phyloP scores from a whole-genome alignment of 768 basidiomycete species.

The Auriscalpium microsporum region DNA sequence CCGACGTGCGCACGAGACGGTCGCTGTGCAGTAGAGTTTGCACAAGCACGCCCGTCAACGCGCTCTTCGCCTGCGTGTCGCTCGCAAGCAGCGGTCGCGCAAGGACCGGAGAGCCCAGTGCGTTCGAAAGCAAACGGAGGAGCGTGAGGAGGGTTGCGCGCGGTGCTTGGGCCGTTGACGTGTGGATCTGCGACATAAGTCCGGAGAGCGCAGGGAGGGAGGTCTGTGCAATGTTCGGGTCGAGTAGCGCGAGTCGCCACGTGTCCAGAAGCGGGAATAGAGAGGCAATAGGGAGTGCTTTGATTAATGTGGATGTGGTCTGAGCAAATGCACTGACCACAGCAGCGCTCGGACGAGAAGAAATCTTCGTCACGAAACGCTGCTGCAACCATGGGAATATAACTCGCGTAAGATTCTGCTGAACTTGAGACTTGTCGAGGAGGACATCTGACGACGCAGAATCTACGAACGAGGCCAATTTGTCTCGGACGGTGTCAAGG shows the following conservation, averaged over 20 bases:
- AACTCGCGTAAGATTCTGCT: conserved; percentile 36
- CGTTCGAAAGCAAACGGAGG: conserved; percentile 62
- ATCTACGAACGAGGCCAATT: conserved; percentile 59
- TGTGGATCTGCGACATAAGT: conserved; percentile 26
- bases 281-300: conserved; percentile 40
- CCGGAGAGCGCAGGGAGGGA: conserved; percentile 40
- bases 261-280: conserved; percentile 81
- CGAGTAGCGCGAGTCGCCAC: conserved; percentile 71
- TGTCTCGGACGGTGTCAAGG: conserved; percentile 52
- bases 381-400: conserved; percentile 61
- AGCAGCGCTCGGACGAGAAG: conserved; percentile 10
- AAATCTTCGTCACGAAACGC: conserved; percentile 33
- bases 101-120: conserved; percentile 40
- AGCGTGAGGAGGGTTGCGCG: conserved; percentile 54
- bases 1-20: conserved; percentile 60
- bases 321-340: conserved; percentile 27
- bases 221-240: conserved; percentile 30
- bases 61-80: conserved; percentile 22
- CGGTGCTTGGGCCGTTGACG: conserved; percentile 14
- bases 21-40: conserved; percentile 64
- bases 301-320: conserved; percentile 33
- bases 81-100: conserved; percentile 33
- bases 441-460: conserved; percentile 28
- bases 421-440: conserved; percentile 31
- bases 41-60: conserved; percentile 50